phyloP scores from a whole-genome alignment of 2,329 filamentous ascomycete genomes.

The Camillea tinctor region DNA sequence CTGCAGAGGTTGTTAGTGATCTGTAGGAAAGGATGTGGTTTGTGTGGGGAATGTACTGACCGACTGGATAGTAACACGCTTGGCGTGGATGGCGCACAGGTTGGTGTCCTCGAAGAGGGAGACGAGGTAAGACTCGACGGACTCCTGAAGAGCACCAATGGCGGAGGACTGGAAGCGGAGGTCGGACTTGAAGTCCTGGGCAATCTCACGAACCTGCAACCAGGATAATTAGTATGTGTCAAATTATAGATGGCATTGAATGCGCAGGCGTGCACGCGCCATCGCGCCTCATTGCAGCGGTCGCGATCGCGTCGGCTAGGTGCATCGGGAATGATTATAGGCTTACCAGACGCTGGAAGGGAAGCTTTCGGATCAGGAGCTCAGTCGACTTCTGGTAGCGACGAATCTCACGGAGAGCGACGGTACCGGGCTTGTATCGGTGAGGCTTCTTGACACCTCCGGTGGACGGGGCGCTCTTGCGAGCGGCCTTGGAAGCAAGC shows the following conservation, averaged over 20 bases:
- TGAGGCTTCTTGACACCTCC: conserved; percentile 97
- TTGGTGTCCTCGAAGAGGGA: conserved; percentile 99
- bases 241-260: not conserved
- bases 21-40: not conserved
- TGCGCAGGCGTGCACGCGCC: not conserved
- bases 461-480: conserved; percentile 96
- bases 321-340: not conserved
- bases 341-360: conserved; percentile 88
- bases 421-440: conserved; percentile 86
- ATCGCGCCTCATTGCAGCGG: not conserved
- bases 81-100: conserved; percentile 97
- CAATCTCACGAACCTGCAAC: conserved; percentile 80
- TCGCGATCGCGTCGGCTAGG: not conserved
- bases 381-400: conserved; percentile 98
- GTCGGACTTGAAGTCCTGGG: conserved; percentile 92
- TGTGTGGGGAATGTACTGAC: conserved; percentile 35
- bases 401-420: conserved; percentile 97
- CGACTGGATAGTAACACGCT: conserved; percentile 96
- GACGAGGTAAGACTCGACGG: conserved; percentile 97
- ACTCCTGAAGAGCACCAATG: conserved; percentile 96
- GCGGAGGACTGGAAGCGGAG: conserved; percentile 98
- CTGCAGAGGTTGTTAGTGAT: conserved; percentile 41
- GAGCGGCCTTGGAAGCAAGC: conserved; percentile 97
- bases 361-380: conserved; percentile 93
- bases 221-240: conserved; percentile 19